Percentiles rank a stretch among this genome's conserved stretches.
phyloP scores from a whole-genome alignment of 768 basidiomycete species.

The Galerina sulciceps region DNA sequence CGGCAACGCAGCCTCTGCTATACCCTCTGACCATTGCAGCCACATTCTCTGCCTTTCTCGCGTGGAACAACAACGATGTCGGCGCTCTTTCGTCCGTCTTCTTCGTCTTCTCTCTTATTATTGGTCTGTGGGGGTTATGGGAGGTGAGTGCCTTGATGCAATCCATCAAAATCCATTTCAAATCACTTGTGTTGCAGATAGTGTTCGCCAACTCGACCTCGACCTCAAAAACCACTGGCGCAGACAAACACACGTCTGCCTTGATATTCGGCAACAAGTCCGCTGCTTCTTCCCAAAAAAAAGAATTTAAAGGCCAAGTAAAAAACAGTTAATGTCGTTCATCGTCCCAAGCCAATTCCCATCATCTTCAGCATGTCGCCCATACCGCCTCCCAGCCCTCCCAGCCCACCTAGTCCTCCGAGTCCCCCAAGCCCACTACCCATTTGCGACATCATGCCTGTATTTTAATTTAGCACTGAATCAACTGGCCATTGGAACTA shows the following conservation, averaged over 20 bases:
- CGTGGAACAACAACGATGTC: slow-evolving; percentile 65
- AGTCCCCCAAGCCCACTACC: slow-evolving; percentile 66
- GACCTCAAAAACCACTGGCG: slow-evolving; percentile 74
- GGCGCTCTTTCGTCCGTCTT: slow-evolving; percentile 60
- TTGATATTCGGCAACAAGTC: slow-evolving; percentile 81
- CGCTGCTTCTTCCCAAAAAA: slow-evolving; percentile 66
- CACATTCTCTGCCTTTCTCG: slow-evolving; percentile 58
- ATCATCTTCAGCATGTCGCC: slow-evolving; percentile 88
- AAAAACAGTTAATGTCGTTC: slow-evolving; percentile 19
- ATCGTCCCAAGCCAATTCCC: slow-evolving; percentile 66
- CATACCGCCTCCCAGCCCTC: slow-evolving; percentile 62
- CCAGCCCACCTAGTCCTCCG: slow-evolving; percentile 63
- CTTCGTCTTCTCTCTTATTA: slow-evolving; percentile 49
- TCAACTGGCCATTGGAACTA: neutral
- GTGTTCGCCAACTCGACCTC: slow-evolving; percentile 60
- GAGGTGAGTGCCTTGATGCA: slow-evolving; percentile 49
- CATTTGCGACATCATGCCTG: slow-evolving; percentile 91
- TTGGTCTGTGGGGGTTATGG: slow-evolving; percentile 75
- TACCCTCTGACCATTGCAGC: slow-evolving; percentile 60
- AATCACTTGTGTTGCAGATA: slow-evolving; percentile 41
- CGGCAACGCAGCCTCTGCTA: slow-evolving; percentile 62
- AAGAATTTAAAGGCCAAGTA: slow-evolving; percentile 56
- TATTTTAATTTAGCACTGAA: slow-evolving; percentile 4
- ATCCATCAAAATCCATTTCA: slow-evolving; percentile 3
- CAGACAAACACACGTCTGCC: slow-evolving; percentile 79